These are phyloP conservation scores for Daedalea quercina DNA, from an alignment of 768 basidiomycete genomes.

Conservation along the genomic window DNA sequence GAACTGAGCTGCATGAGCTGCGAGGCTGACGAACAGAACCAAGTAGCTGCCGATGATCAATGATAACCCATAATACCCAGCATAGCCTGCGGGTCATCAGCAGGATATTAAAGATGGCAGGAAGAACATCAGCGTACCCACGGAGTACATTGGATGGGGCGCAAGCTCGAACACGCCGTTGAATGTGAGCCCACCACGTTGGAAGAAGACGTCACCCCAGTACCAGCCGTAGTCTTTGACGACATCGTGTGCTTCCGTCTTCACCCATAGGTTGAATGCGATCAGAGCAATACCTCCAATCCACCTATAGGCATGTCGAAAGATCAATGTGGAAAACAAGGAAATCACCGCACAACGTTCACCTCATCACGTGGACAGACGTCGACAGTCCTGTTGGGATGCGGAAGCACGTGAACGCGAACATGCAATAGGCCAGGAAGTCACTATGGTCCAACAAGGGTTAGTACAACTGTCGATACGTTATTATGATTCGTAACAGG, in stretches of 20 bases:
- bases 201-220: conserved; percentile 92
- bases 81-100: conserved; percentile 35
- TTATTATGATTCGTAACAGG: too few species aligned
- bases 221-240: conserved; percentile 99
- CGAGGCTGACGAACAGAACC: conserved; percentile 90
- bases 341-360: neutral
- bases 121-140: conserved; percentile 35
- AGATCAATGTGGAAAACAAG: neutral
- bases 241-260: conserved; percentile 94
- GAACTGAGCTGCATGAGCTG: conserved; percentile 93
- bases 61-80: conserved; percentile 96
- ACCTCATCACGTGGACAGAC: conserved; percentile 74
- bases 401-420: conserved; percentile 89
- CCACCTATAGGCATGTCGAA: conserved; percentile 53
- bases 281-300: conserved; percentile 79
- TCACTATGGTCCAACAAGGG: conserved; percentile 47
- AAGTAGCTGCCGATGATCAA: conserved; percentile 85
- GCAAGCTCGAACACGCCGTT: conserved; percentile 97
- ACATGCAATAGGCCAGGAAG: conserved; percentile 91
- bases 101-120: neutral
- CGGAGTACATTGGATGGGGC: conserved; percentile 95
- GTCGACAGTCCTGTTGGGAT: conserved; percentile 73
- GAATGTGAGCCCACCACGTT: conserved; percentile 89
- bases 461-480: neutral
- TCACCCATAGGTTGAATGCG: conserved; percentile 96